These are phyloP conservation scores for Cutaneotrichosporon spelunceum DNA, from an alignment of 1,284 basidiomycete species.

Conservation along the genomic window DNA sequence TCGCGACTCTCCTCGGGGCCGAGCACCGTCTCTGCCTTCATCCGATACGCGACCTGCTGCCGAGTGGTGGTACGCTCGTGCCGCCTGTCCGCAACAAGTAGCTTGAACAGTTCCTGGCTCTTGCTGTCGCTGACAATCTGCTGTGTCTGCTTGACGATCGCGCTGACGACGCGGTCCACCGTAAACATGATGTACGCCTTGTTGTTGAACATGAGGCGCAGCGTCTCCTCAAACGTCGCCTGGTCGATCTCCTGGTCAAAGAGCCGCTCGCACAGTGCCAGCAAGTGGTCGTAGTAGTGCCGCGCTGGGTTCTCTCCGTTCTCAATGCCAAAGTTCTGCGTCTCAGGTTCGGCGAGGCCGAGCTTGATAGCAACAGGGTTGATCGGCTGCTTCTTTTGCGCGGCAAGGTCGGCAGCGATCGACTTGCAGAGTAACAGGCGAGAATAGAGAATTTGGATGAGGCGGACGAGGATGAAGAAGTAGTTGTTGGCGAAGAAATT, in stretches of 20 bases:
- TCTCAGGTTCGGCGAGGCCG: slow-evolving; percentile 60
- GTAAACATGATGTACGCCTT: slow-evolving; percentile 92
- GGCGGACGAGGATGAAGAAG: slow-evolving; percentile 82
- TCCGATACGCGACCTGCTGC: slow-evolving; percentile 79
- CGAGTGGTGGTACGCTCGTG: slow-evolving; percentile 64
- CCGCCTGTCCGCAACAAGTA: slow-evolving; percentile 70
- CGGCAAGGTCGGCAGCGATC: slow-evolving; percentile 57
- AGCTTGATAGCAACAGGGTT: slow-evolving; percentile 60
- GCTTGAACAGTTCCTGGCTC: slow-evolving; percentile 76
- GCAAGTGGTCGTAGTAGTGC: slow-evolving; percentile 80
- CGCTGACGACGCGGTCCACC: slow-evolving; percentile 83
- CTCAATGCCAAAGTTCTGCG: slow-evolving; percentile 51
- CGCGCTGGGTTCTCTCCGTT: slow-evolving; percentile 55
- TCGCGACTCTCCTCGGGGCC: slow-evolving; percentile 92
- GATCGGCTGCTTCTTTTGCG: slow-evolving; percentile 51
- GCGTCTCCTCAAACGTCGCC: slow-evolving; percentile 85
- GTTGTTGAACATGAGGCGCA: slow-evolving; percentile 94
- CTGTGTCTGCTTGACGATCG: slow-evolving; percentile 85
- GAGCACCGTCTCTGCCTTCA: slow-evolving; percentile 75
- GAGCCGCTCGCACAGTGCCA: slow-evolving; percentile 88
- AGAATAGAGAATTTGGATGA: slow-evolving; percentile 81
- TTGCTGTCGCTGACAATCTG: slow-evolving; percentile 71
- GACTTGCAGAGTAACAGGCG: slow-evolving; percentile 78
- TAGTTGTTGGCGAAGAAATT: slow-evolving; percentile 89
- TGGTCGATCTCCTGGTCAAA: slow-evolving; percentile 92